A percentile compares a stretch with the other conserved stretches of the same genome.
phyloP scores from a whole-genome alignment of 805 yeast genomes.

The Saitoella complicata region DNA sequence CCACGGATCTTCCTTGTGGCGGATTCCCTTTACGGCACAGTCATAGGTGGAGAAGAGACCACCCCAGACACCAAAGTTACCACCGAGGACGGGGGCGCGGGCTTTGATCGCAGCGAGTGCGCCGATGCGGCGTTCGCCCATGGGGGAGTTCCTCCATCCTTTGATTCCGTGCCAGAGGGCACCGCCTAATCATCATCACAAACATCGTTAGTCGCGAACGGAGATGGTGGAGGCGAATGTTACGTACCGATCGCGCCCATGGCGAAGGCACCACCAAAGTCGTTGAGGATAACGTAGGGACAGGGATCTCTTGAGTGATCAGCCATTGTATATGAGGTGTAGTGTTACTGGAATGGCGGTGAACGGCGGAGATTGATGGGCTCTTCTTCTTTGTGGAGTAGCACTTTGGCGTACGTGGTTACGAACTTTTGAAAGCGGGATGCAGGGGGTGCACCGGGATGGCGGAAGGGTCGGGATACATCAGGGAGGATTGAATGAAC shows the following conservation, averaged over 20 bases:
- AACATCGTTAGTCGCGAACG: background rate
- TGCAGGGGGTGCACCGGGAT: too few relatives aligned
- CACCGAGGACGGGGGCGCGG: constrained; percentile 96
- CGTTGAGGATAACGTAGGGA: constrained; percentile 88
- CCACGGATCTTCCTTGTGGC: constrained; percentile 97
- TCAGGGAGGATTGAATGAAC: too few relatives aligned
- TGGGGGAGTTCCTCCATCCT: constrained; percentile 94
- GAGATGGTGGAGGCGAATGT: background rate
- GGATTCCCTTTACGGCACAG: constrained; percentile 85
- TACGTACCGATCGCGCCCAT: constrained; percentile 55
- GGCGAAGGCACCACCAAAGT: constrained; percentile 97
- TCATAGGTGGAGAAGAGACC: constrained; percentile 91
- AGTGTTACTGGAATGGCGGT: too few relatives aligned
- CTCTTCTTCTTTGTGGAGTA: too few relatives aligned
- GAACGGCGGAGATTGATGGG: too few relatives aligned
- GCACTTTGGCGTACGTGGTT: too few relatives aligned
- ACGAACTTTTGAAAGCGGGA: too few relatives aligned
- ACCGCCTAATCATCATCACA: constrained; percentile 62
- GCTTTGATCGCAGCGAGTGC: constrained; percentile 82
- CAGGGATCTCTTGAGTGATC: constrained; percentile 99
- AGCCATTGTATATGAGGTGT: constrained; percentile 24
- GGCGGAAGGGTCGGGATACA: too few relatives aligned
- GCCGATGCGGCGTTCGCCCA: constrained; percentile 85
- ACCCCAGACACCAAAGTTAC: constrained; percentile 99
- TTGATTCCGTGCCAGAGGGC: constrained; percentile 97